Percentiles rank a stretch among this genome's conserved stretches.
phyloP scores from a whole-genome alignment of 306 rosid species.

The Cucumis sativus region Cucumber_9930_V3 NC_026656.2:3701501-3702000 shows the following conservation, averaged over 20 bases:
- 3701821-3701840: background rate
- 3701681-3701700: too few species aligned
- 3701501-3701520: background rate
- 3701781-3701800: too few species aligned
- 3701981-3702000: background rate
- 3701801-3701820: background rate
- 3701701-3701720: too few species aligned
- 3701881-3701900: background rate
- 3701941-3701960: background rate
- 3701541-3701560: background rate
- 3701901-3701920: too few species aligned
- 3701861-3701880: background rate
- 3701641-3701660: too few species aligned
- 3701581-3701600: background rate
- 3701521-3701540: background rate
- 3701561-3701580: background rate
- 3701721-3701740: background rate
- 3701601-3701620: background rate
- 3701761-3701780: background rate
- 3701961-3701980: background rate
- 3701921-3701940: too few species aligned
- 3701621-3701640: too few species aligned
- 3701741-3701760: background rate
- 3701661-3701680: background rate
- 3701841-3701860: background rate